These are phyloP conservation scores for Lactarius tabidus DNA, from an alignment of 768 basidiomycete genomes.

Conservation along the genomic window DNA sequence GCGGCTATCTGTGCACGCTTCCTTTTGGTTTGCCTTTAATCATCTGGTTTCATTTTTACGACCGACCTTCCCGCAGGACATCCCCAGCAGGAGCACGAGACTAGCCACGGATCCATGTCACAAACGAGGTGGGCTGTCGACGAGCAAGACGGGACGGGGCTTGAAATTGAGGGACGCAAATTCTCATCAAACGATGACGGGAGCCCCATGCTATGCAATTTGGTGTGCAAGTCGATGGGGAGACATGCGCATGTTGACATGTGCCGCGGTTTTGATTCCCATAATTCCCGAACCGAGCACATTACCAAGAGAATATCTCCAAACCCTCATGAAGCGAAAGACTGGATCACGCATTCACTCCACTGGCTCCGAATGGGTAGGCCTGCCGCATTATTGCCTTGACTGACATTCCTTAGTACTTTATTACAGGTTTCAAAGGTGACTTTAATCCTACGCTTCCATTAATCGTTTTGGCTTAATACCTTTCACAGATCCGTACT, in stretches of 20 bases:
- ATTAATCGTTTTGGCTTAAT: neutral
- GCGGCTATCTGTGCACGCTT: slow-evolving; percentile 54
- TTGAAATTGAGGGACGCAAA: slow-evolving; percentile 53
- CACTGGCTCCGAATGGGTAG: slow-evolving; percentile 43
- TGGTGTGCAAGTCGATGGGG: slow-evolving; percentile 51
- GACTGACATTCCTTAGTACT: neutral
- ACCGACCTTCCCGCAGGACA: slow-evolving; percentile 40
- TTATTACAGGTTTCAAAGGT: slow-evolving; percentile 50
- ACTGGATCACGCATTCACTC: slow-evolving; percentile 50
- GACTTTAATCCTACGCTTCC: slow-evolving; percentile 9
- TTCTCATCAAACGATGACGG: slow-evolving; percentile 52
- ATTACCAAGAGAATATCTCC: slow-evolving; percentile 35
- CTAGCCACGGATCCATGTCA: slow-evolving; percentile 59
- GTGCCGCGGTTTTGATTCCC: slow-evolving; percentile 45
- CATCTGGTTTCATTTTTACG: neutral
- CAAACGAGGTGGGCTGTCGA: slow-evolving; percentile 53
- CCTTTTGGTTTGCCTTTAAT: slow-evolving; percentile 41
- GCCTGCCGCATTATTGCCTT: slow-evolving; percentile 32
- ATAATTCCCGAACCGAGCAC: slow-evolving; percentile 44
- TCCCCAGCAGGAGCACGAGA: slow-evolving; percentile 56
- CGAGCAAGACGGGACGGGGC: slow-evolving; percentile 43
- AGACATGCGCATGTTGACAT: slow-evolving; percentile 54
- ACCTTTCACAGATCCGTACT: slow-evolving; percentile 46
- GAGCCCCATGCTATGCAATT: slow-evolving; percentile 57
- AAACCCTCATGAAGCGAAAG: slow-evolving; percentile 36